These are phyloP conservation scores for Bolboschoenus planiculmis DNA, from an alignment of 176 grass and related monocot species.

Conservation along the genomic window DNA sequence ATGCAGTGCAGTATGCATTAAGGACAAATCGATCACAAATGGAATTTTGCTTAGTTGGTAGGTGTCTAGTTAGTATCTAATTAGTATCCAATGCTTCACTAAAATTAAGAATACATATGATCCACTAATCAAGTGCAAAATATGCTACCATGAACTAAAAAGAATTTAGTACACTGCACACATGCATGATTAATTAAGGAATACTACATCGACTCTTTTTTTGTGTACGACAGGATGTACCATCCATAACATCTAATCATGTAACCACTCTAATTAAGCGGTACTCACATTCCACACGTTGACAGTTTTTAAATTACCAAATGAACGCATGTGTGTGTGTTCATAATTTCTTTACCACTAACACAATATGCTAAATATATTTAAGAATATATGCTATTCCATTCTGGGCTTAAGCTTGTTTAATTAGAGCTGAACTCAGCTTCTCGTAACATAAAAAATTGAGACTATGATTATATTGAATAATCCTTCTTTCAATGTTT, in stretches of 20 bases:
- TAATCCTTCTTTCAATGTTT: too few species aligned
- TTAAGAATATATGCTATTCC: neutral
- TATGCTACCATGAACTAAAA: neutral
- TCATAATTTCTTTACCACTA: neutral
- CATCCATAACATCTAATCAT: too few species aligned
- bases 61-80: neutral
- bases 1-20: neutral
- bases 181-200: neutral
- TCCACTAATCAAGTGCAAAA: neutral
- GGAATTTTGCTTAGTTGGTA: neutral
- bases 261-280: too few species aligned
- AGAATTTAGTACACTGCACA: neutral
- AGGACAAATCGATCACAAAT: too few species aligned
- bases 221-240: neutral
- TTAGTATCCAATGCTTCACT: neutral
- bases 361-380: neutral
- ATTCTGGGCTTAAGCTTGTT: neutral
- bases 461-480: too few species aligned
- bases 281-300: neutral
- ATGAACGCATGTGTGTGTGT: neutral
- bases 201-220: neutral
- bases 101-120: neutral
- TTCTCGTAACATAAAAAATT: slow-evolving; percentile 40
- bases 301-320: neutral
- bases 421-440: slow-evolving; percentile 27